Evolutionary conservation across 495 filamentous ascomycete genomes (phyloP).

Genomic region (Cercophora newfieldiana): DNA sequence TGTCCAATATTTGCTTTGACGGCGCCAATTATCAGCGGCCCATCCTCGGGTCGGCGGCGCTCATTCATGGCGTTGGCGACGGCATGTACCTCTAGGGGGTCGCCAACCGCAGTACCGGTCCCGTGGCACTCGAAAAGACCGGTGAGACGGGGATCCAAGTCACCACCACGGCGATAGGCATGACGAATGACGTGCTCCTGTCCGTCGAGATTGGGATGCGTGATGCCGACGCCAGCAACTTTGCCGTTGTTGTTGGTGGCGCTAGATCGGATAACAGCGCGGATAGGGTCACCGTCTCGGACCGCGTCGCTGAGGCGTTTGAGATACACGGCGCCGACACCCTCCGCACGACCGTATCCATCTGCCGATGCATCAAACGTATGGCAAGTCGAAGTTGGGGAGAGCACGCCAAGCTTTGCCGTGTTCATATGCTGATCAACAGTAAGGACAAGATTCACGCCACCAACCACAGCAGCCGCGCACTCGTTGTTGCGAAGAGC

Average conservation of each 20-base stretch:
- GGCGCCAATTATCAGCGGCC: conserved; percentile 15
- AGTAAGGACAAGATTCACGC: conserved; percentile 51
- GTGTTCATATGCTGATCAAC: conserved; percentile 36
- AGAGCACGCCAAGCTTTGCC: conserved; percentile 36
- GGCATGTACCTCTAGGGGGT: conserved; percentile 39
- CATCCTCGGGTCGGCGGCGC: neutral
- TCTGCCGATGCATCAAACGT: conserved; percentile 61
- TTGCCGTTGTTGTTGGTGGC: conserved; percentile 57
- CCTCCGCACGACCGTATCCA: conserved; percentile 66
- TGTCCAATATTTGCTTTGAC: conserved; percentile 57
- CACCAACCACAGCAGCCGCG: conserved; percentile 46
- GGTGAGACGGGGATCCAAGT: conserved; percentile 44
- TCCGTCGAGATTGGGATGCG: conserved; percentile 48
- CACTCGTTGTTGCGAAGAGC: conserved; percentile 44
- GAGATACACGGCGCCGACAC: conserved; percentile 50
- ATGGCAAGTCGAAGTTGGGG: conserved; percentile 46
- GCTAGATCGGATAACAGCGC: conserved; percentile 57
- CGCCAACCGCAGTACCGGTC: conserved; percentile 37
- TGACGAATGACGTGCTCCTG: conserved; percentile 53
- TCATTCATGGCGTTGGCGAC: conserved; percentile 19
- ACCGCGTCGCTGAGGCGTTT: conserved; percentile 56
- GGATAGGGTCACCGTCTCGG: conserved; percentile 51
- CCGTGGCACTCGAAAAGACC: conserved; percentile 42
- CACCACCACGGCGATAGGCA: conserved; percentile 46
- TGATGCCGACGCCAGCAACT: conserved; percentile 45